Conservation (phyloP, 2,329 filamentous ascomycete genomes). For the Fusarium phyllophilum region DNA sequence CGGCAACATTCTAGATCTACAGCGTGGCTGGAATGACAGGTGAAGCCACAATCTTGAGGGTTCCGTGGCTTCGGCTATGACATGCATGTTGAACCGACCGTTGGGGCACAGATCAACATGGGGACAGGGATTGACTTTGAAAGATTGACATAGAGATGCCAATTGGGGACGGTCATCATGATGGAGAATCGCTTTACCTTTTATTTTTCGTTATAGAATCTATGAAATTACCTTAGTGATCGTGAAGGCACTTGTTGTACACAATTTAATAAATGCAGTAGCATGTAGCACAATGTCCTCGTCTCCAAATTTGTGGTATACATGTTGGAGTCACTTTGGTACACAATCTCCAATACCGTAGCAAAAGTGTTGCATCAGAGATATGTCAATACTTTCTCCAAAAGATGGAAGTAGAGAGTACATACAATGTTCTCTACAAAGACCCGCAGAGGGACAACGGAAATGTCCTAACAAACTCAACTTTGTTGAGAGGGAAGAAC, state of each 20-base stretch:
- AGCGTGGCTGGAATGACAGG: slow-evolving; percentile 10
- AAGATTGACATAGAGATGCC: slow-evolving; percentile 23
- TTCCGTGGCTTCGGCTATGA: slow-evolving; percentile 42
- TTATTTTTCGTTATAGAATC: neutral
- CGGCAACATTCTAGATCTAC: slow-evolving; percentile 5
- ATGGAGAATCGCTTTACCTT: slow-evolving; percentile 10
- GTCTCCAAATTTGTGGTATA: neutral
- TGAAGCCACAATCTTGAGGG: slow-evolving; percentile 15
- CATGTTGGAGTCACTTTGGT: neutral
- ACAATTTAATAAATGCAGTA: neutral
- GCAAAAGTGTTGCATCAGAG: neutral
- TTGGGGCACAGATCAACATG: slow-evolving; percentile 39
- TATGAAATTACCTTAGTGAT: neutral
- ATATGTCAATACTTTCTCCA: neutral
- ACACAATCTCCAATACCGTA: neutral
- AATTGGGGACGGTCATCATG: slow-evolving; percentile 16
- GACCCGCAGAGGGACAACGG: neutral
- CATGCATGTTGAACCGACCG: slow-evolving; percentile 35
- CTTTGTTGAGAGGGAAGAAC: slow-evolving; percentile 33
- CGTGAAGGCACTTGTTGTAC: neutral
- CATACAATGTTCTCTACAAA: neutral
- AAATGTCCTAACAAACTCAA: neutral
- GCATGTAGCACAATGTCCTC: neutral
- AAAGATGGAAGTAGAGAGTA: neutral
- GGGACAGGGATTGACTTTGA: slow-evolving; percentile 33